These are phyloP conservation scores for Senecio squalidus DNA, from an alignment of 140 eudicot genomes.

Conservation along the genomic window DNA sequence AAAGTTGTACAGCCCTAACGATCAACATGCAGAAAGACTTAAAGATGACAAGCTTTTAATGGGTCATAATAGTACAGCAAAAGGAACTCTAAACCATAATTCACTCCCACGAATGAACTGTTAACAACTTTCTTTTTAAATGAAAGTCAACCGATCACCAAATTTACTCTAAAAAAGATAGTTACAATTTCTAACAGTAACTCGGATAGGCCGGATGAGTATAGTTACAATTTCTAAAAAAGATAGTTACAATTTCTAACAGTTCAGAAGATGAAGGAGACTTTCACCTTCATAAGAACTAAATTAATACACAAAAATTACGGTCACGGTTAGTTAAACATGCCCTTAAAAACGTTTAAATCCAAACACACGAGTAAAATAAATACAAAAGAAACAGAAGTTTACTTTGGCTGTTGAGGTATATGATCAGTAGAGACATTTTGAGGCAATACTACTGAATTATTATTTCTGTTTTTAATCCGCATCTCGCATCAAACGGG, in stretches of 20 bases:
- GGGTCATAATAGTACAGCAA: not conserved
- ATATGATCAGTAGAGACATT: conserved; percentile 5
- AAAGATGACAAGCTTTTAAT: not conserved
- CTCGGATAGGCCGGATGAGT: not conserved
- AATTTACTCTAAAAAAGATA: too few species aligned
- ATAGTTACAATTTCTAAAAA: too few species aligned
- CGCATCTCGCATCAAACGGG: conserved; percentile 14
- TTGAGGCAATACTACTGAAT: conserved; percentile 9
- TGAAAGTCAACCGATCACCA: too few species aligned
- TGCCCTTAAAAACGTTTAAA: not conserved
- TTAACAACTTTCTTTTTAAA: too few species aligned
- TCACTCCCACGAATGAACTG: not conserved
- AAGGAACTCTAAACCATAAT: not conserved
- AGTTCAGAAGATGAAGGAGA: conserved; percentile 49
- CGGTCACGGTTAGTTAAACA: not conserved
- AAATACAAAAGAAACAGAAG: not conserved
- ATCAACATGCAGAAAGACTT: too few species aligned
- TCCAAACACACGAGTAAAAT: too few species aligned
- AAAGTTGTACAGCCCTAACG: too few species aligned
- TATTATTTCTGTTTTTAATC: conserved; percentile 11
- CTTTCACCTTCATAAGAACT: conserved; percentile 60
- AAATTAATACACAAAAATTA: conserved; percentile 1
- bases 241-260: too few species aligned
- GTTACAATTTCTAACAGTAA: too few species aligned
- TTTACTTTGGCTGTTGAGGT: conserved; percentile 24